Conservation (phyloP, 768 basidiomycete genomes). For the Leccinum disarticulatum region DNA sequence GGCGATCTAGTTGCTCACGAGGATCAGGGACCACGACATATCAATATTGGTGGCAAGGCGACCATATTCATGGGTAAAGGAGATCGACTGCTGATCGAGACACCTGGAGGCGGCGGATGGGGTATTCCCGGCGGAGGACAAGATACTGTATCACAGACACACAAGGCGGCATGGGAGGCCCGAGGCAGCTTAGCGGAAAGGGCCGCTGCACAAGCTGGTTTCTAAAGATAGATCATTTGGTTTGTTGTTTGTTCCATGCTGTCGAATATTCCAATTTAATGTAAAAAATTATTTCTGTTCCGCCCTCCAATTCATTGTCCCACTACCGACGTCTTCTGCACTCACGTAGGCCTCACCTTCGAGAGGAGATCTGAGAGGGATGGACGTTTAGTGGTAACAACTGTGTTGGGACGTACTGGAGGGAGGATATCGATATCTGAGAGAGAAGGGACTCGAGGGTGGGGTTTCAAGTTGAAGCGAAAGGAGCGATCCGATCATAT, state of each 20-base stretch:
- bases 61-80: slow-evolving; percentile 88
- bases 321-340: no score
- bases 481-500: no score
- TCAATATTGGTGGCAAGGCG: slow-evolving; percentile 90
- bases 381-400: no score
- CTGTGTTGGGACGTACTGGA: no score
- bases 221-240: neutral
- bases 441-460: no score
- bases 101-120: slow-evolving; percentile 92
- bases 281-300: neutral
- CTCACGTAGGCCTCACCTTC: no score
- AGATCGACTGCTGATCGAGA: slow-evolving; percentile 77
- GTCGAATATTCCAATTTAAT: neutral
- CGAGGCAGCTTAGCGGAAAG: slow-evolving; percentile 68
- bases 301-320: no score
- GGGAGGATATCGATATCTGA: no score
- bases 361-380: no score
- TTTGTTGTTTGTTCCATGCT: neutral
- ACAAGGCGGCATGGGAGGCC: slow-evolving; percentile 55
- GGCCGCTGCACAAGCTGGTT: slow-evolving; percentile 57
- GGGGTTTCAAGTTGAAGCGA: no score
- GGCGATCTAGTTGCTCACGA: slow-evolving; percentile 54
- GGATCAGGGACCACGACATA: slow-evolving; percentile 46
- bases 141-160: slow-evolving; percentile 30
- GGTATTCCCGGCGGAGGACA: slow-evolving; percentile 38